Base-by-base conservation (phyloP, 164 flowering plant species). In the Paratinospora sagittata region DNA sequence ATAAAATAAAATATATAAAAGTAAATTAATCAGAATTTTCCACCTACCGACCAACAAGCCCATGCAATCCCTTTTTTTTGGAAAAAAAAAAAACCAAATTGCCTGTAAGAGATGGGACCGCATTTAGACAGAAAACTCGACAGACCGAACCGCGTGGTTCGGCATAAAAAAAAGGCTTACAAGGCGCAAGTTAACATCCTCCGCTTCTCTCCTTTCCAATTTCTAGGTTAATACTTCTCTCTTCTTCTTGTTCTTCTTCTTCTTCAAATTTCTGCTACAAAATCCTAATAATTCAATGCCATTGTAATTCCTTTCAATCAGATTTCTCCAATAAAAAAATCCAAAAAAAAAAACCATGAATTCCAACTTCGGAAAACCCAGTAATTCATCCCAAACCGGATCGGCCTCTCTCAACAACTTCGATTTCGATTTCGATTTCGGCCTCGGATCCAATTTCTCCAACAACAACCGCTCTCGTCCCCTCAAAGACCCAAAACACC, bases 371-470 rank as follows among this genome's bases (percentile, higher is more conserved):
- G 82, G 84, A 0, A 84, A 78, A 73, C 21, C 79, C 27, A 72
- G 19, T 49, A 67, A 64, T 47, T 23, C 26, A 11, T 7, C 76
- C 0, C 79, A 71, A 72, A 68, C 39, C 43, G 75, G 77, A 72
- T 72, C 79, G 10, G 74, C 39, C 17, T 68, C 83, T 27, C 30
- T 73, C 36, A 85, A 77, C 73, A 83, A 80, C 69, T 78, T 39
- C 73, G 76, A 77, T 57, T 82, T 84, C 71, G n/a, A n/a, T n/a
- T n/a, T n/a, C n/a, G 84, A 85, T 72, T 91, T 89, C 80, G 87
- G 85, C 27, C 77, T 88, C 64, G 85, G 84, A 73, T 76, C 88
- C 11, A 86, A 84, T 14, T 23, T 81, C 58, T 84, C 87, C 64
- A 81, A 79, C n/a, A n/a, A n/a, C 24, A 72, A 26, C 67, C 76